Base-by-base conservation (phyloP, 1,284 basidiomycete species). In the Ceratobasidium sp. region DNA sequence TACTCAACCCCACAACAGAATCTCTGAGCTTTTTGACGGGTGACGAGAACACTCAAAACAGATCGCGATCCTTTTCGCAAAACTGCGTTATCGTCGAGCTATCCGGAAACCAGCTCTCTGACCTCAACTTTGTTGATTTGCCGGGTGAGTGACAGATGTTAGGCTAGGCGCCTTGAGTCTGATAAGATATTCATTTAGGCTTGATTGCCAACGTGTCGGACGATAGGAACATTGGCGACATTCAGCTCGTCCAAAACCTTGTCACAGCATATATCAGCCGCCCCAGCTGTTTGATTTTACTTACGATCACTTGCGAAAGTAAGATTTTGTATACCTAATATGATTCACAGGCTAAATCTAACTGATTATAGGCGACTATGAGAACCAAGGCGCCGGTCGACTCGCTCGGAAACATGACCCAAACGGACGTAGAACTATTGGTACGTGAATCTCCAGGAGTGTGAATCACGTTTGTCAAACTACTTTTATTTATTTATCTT, bases 261-360 rank as follows among this genome's bases (percentile, higher is more conserved):
- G 88, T 90, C 0, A 80, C 80, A 0, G 81, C 85, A 0, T 90
- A 90, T 76, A 90, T 92, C 57, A 80, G 81, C 57, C 87, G 85
- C 72, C 84, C 85, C 0, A 90, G 87, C 73, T 90, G 88, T 30
- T 84, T 93, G 0, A 89, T 93, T 23, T 79, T 93, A 0, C 79
- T 92, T 3, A 89, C 90, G 0, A 86, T 92, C 0, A 83, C 91
- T 0, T 92, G 90, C 77, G 89, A 92, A 77, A 91, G 90, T 91
- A 70, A 71, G 85, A 79, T 59, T 52, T 55, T 39, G 60, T 52
- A 18, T 64, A 8, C 43, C 32, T 60, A 8, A 70, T 28, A 8
- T 26, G 32, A 45, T 34, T 32, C 5, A n/a, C 10, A 6, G 74
- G 16, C 16, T 1, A 34, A 57, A 58, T 18, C 28, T 6, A 57